Percentiles rank a stretch among this genome's conserved stretches.
Conservation (phyloP, 2,329 filamentous ascomycete genomes). For the Stromatinia cepivora region DNA sequence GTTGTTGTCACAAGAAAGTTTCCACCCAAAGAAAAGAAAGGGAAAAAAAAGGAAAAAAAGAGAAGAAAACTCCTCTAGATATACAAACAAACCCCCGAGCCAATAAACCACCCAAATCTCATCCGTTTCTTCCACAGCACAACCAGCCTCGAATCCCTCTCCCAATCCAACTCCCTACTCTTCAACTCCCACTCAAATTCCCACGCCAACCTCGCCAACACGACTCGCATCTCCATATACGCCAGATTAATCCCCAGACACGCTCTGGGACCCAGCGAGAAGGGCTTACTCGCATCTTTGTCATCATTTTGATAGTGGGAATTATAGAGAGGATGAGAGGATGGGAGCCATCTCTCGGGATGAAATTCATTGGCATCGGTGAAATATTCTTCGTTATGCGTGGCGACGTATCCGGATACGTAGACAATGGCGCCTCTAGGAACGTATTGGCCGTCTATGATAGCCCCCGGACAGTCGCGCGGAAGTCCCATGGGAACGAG, state of each 20-base stretch:
- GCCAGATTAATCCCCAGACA: conserved; percentile 19
- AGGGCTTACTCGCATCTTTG: conserved; percentile 17
- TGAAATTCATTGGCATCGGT: conserved; percentile 5
- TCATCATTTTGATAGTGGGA: conserved; percentile 9
- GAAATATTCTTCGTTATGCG: conserved; percentile 7
- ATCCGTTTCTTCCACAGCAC: conserved; percentile 20
- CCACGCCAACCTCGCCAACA: conserved; percentile 17
- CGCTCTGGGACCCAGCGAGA: neutral
- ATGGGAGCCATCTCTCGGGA: conserved; percentile 18
- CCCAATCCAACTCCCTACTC: conserved; percentile 11
- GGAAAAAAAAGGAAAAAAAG: neutral
- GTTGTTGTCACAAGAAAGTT: neutral
- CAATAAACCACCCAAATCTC: neutral
- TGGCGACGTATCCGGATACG: conserved; percentile 10
- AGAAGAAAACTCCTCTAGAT: neutral
- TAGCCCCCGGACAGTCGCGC: conserved; percentile 14
- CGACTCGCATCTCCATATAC: conserved; percentile 19
- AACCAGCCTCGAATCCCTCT: conserved; percentile 7
- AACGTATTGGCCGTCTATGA: conserved; percentile 6
- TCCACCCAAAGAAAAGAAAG: too few relatives aligned
- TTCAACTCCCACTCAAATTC: conserved; percentile 21
- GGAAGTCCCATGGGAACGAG: conserved; percentile 15
- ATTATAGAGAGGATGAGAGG: conserved; percentile 11
- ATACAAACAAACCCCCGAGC: neutral
- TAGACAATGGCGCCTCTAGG: neutral